phyloP scores from a whole-genome alignment of 176 grass and related monocot species.

The Oryza brachyantha region DNA sequence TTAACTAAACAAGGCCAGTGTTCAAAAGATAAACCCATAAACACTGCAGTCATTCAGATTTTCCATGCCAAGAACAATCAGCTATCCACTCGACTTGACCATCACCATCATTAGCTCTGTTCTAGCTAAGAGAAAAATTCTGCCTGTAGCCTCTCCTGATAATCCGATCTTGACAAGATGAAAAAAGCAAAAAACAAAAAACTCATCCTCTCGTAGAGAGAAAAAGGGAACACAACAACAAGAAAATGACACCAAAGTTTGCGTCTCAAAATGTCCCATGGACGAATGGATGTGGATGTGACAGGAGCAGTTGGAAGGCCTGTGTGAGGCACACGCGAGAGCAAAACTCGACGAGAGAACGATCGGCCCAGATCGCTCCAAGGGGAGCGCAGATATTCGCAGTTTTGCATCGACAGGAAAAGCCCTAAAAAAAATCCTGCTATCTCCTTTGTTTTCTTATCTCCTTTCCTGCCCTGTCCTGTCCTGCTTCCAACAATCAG shows the following conservation, averaged over 20 bases:
- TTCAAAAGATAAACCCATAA: too few relatives aligned
- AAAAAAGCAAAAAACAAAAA: background rate
- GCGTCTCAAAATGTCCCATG: background rate
- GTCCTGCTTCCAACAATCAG: too few relatives aligned
- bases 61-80: too few relatives aligned
- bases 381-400: background rate
- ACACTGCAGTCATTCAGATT: too few relatives aligned
- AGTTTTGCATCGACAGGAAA: background rate
- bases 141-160: background rate
- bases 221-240: background rate
- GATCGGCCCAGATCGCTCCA: background rate
- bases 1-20: too few relatives aligned
- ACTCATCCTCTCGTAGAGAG: background rate
- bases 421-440: background rate
- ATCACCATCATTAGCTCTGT: background rate
- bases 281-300: slow-evolving; percentile 23
- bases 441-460: background rate
- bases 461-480: background rate
- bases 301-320: slow-evolving; percentile 45
- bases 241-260: slow-evolving; percentile 1
- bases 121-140: background rate
- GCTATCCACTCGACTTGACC: background rate
- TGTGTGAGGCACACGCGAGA: slow-evolving; percentile 58
- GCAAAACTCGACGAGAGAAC: background rate
- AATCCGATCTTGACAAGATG: background rate